Evolutionary conservation across 805 yeast species (phyloP).

Genomic region (Candida maris): DNA sequence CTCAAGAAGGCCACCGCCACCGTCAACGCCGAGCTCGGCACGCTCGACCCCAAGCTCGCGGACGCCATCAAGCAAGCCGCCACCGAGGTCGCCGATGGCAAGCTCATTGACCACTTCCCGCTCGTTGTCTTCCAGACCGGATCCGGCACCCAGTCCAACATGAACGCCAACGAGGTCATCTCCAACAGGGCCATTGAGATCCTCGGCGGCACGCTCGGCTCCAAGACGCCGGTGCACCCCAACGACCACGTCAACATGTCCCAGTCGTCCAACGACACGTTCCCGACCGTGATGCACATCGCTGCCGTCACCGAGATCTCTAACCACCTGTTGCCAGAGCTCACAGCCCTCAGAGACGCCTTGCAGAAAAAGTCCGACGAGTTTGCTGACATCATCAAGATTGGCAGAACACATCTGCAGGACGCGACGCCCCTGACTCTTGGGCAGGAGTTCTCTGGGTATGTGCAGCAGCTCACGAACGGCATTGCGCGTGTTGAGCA

Average conservation of each 20-base stretch:
- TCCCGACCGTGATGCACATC: constrained; percentile 99
- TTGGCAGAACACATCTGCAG: constrained; percentile 98
- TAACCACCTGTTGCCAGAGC: constrained; percentile 71
- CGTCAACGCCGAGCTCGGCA: constrained; percentile 79
- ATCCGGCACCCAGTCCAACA: constrained; percentile 96
- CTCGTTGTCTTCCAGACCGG: constrained; percentile 99
- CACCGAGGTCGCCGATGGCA: constrained; percentile 90
- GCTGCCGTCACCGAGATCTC: constrained; percentile 93
- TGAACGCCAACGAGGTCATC: constrained; percentile 99
- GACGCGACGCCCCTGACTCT: constrained; percentile 97
- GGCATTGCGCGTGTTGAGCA: constrained; percentile 85
- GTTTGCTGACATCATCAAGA: constrained; percentile 87
- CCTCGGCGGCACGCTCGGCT: constrained; percentile 87
- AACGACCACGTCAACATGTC: constrained; percentile 98
- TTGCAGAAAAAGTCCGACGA: constrained; percentile 74
- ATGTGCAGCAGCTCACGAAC: constrained; percentile 86
- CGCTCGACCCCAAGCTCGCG: constrained; percentile 78
- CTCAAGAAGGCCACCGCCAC: constrained; percentile 93
- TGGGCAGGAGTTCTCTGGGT: constrained; percentile 98
- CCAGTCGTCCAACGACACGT: constrained; percentile 97
- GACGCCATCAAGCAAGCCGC: constrained; percentile 90
- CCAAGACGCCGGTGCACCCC: constrained; percentile 94
- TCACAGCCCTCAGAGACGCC: constrained; percentile 73
- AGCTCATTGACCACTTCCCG: constrained; percentile 91
- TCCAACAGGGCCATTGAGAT: constrained; percentile 97